A percentile compares a stretch with the other conserved stretches of the same genome.
phyloP scores from a whole-genome alignment of 306 rosid genomes.

The Quercus bicolor region DNA sequence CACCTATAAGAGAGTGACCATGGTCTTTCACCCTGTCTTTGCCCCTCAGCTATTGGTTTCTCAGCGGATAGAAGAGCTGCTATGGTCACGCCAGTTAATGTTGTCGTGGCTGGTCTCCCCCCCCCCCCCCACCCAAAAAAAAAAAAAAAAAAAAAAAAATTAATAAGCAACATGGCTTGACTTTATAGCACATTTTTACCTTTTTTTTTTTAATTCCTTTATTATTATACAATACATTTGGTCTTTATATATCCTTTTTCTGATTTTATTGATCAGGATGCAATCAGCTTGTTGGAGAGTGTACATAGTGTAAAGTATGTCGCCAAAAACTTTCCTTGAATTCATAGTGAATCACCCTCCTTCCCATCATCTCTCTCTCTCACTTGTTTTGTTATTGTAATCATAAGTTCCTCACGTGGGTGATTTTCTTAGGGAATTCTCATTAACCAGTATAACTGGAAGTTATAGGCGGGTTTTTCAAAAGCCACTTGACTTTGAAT shows the following conservation, averaged over 20 bases:
- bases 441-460: conserved; percentile 82
- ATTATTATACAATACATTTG: too few species aligned
- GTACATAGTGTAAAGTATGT: conserved; percentile 80
- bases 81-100: too few species aligned
- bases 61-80: too few species aligned
- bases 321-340: conserved; percentile 9
- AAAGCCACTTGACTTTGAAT: conserved; percentile 71
- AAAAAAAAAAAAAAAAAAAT: too few species aligned
- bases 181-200: not conserved
- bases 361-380: not conserved
- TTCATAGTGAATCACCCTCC: conserved; percentile 3
- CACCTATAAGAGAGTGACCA: too few species aligned
- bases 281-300: conserved; percentile 56
- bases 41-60: too few species aligned
- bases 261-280: conserved; percentile 49
- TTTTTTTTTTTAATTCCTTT: not conserved
- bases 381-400: conserved; percentile 16
- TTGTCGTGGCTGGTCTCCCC: too few species aligned
- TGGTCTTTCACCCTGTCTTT: too few species aligned
- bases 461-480: conserved; percentile 86
- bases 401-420: not conserved
- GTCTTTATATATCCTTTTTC: not conserved
- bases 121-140: too few species aligned
- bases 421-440: conserved; percentile 68
- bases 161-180: not conserved